Conservation (phyloP, 1,284 basidiomycete species). For the Puccinia brachypodii region DNA sequence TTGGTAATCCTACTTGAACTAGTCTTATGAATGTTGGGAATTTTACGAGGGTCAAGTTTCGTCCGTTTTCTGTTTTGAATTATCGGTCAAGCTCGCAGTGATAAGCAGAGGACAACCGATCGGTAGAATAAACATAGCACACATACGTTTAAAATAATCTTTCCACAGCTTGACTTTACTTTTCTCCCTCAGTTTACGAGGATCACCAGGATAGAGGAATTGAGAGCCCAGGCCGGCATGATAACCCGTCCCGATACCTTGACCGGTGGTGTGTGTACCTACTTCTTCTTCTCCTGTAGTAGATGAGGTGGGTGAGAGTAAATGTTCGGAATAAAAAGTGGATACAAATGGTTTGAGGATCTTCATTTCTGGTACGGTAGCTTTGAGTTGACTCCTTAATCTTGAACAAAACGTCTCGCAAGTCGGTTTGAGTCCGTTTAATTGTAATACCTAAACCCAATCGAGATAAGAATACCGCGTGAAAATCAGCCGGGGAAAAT, state of each 20-base stretch:
- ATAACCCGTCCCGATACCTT: constrained; percentile 60
- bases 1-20: constrained; percentile 94
- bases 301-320: constrained; percentile 61
- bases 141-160: constrained; percentile 74
- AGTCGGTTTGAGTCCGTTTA: constrained; percentile 90
- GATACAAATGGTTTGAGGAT: constrained; percentile 83
- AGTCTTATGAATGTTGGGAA: constrained; percentile 96
- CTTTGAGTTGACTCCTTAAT: constrained; percentile 83
- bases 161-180: constrained; percentile 98
- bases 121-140: constrained; percentile 44
- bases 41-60: constrained; percentile 84
- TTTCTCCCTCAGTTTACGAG: constrained; percentile 74
- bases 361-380: constrained; percentile 87
- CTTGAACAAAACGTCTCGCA: constrained; percentile 91
- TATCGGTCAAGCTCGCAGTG: neutral
- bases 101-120: neutral
- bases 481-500: neutral
- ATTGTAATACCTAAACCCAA: constrained; percentile 74
- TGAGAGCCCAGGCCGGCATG: constrained; percentile 69
- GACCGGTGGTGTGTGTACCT: constrained; percentile 51
- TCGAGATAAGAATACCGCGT: neutral
- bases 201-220: constrained; percentile 57
- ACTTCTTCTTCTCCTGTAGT: constrained; percentile 60
- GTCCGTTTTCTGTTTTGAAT: constrained; percentile 70
- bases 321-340: constrained; percentile 91